Conservation (phyloP, 129 eudicot genomes). For the Arctium lappa region DNA sequence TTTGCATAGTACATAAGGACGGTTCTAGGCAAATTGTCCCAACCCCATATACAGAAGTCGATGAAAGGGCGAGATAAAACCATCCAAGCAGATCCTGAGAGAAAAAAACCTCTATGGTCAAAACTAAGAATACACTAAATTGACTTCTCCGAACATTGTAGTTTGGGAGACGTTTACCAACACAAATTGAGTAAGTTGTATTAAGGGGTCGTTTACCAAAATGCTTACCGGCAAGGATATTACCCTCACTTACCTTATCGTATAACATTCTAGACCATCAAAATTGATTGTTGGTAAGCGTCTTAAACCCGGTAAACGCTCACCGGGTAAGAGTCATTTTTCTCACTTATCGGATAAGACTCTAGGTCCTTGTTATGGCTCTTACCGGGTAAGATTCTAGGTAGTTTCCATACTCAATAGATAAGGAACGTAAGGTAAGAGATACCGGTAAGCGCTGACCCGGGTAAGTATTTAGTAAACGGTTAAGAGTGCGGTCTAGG, state of each 20-base stretch:
- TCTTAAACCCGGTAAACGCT: too few species aligned
- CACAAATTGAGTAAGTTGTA: background rate
- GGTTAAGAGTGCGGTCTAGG: background rate
- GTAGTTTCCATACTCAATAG: too few species aligned
- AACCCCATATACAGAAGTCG: constrained; percentile 67
- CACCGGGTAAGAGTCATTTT: too few species aligned
- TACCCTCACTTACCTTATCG: too few species aligned
- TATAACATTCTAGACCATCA: too few species aligned
- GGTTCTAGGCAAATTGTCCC: constrained; percentile 78
- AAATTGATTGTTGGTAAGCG: too few species aligned
- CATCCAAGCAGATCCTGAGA: constrained; percentile 78
- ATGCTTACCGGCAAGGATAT: background rate
- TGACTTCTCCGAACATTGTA: background rate
- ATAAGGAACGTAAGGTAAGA: too few species aligned
- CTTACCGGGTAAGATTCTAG: too few species aligned
- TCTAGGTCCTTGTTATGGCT: too few species aligned
- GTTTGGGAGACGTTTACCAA: background rate
- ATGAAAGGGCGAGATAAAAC: constrained; percentile 59
- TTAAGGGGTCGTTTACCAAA: background rate
- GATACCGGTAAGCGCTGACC: too few species aligned
- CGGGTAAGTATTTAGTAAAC: too few species aligned
- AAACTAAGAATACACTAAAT: background rate
- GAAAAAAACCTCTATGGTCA: background rate
- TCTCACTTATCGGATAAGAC: too few species aligned
- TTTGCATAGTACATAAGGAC: constrained; percentile 73